These are phyloP conservation scores for Lanmaoa pseudosensibilis DNA, from an alignment of 768 basidiomycete genomes.

Conservation along the genomic window DNA sequence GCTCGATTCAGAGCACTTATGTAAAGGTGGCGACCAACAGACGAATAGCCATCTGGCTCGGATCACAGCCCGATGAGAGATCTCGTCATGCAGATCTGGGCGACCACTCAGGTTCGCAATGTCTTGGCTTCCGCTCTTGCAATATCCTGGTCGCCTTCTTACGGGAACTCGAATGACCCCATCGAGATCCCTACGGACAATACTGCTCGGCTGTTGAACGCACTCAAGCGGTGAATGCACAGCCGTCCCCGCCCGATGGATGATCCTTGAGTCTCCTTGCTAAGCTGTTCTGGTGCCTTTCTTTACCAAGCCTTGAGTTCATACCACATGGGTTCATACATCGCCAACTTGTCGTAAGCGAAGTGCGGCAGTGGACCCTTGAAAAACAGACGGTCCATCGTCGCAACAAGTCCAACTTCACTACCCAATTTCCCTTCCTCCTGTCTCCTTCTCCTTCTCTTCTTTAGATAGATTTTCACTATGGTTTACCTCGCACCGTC, in stretches of 20 bases:
- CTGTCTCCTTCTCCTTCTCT: neutral
- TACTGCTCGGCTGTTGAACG: neutral
- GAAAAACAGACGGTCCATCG: slow-evolving; percentile 8
- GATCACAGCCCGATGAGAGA: neutral
- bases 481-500: slow-evolving; percentile 32
- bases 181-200: neutral
- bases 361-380: slow-evolving; percentile 8
- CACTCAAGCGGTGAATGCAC: neutral
- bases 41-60: neutral
- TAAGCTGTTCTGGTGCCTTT: neutral
- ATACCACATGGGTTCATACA: neutral
- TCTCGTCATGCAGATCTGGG: slow-evolving; percentile 2
- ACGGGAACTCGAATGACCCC: neutral
- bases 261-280: neutral
- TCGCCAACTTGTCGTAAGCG: slow-evolving; percentile 9
- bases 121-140: slow-evolving; percentile 4
- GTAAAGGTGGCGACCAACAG: neutral
- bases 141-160: neutral
- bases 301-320: neutral
- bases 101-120: neutral
- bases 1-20: neutral
- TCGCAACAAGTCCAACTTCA: neutral
- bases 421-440: too few relatives aligned
- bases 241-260: neutral
- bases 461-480: neutral